Evolutionary conservation across 2,329 filamentous ascomycete genomes (phyloP).

Genomic region (Exophiala sp.): DNA sequence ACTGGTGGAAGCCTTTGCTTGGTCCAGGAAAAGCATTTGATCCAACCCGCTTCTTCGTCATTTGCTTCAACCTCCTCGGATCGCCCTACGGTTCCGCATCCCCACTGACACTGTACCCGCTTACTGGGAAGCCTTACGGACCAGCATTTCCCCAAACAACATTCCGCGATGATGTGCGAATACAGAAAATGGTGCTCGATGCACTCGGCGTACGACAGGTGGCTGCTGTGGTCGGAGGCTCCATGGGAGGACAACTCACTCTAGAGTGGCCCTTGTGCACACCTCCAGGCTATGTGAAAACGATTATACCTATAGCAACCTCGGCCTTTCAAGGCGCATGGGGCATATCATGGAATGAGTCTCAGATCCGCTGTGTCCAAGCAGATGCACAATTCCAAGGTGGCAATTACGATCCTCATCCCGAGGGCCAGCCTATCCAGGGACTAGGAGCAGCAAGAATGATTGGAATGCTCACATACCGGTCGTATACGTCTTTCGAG

Average conservation of each 20-base stretch:
- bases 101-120: constrained; percentile 56
- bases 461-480: constrained; percentile 92
- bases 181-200: constrained; percentile 54
- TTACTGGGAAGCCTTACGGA: constrained; percentile 67
- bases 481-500: constrained; percentile 94
- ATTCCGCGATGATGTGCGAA: constrained; percentile 83
- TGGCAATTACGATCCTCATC: constrained; percentile 76
- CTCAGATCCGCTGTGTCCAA: constrained; percentile 69
- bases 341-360: constrained; percentile 58
- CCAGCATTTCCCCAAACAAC: constrained; percentile 95
- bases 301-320: constrained; percentile 55
- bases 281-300: constrained; percentile 60
- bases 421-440: constrained; percentile 73
- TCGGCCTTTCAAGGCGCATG: constrained; percentile 54
- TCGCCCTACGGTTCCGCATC: constrained; percentile 54
- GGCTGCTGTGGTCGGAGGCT: constrained; percentile 53
- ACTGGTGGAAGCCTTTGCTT: constrained; percentile 56
- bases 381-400: constrained; percentile 97
- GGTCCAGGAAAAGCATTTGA: constrained; percentile 52
- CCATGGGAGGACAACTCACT: constrained; percentile 57
- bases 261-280: constrained; percentile 66
- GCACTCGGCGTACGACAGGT: constrained; percentile 52
- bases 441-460: constrained; percentile 92
- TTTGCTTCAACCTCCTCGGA: constrained; percentile 53
- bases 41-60: constrained; percentile 50